Base-by-base conservation (phyloP, 192 early-diverging fungal genomes). In the Coemansia sp. region DNA sequence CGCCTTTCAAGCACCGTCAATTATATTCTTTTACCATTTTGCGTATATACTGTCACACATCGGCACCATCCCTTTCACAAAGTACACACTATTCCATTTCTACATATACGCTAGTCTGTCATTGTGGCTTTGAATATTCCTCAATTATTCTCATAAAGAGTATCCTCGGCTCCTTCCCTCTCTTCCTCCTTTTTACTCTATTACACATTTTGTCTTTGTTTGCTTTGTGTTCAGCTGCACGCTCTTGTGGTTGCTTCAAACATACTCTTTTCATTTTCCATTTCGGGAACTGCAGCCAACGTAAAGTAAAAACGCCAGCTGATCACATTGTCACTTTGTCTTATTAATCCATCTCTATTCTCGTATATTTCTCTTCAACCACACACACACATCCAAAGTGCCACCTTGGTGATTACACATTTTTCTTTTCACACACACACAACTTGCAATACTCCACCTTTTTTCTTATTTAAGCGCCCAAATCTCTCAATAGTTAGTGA, bases 261-360 rank as follows among this genome's bases (percentile, higher is more conserved):
- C 22, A 26, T 58, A 24, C 53, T 49, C 41, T 56, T 48, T 58
- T 58, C 22, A 16, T 41, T 44, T 56, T 56, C 44, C 63, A 56
- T 58, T 65, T 56, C 49, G 21, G 25, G 19, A 49, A 51, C 60
- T 62, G 60, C 60, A 51, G 38, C 49, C 60, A 53, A 28, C 49
- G 27, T 53, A 62, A 62, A 62, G 60, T 30, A 60, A 62, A 51
- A 32, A 53, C 49, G 48, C 24, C 65, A 58, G 65, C 65, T 60
- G 65, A 53, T 58, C 65, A 53, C 58, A 67, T 34, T 67, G 58
- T 38, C 44, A 53, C 58, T 60, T 56, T 21, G 54, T 56, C 60
- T 51, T 54, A 62, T 62, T 62, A 62, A 62, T 62, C 60, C 60
- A 38, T 25, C 30, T 52, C 60, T 51, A 62, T 52, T 52, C 28